Base-by-base conservation (phyloP, 208 protist species). In the Acanthamoeba royreba region DNA sequence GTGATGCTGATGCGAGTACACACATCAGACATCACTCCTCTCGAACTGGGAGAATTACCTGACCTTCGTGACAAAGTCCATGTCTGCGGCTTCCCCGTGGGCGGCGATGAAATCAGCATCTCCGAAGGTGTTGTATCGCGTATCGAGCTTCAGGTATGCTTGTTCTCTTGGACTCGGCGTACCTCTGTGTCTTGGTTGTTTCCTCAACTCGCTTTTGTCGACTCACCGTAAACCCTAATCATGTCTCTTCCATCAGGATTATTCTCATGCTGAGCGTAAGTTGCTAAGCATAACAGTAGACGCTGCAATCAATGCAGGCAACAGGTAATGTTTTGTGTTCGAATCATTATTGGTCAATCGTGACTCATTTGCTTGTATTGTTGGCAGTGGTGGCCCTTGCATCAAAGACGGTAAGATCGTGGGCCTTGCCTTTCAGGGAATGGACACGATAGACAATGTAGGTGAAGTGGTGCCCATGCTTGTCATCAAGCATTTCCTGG, bases 41-140 rank as follows among this genome's bases (percentile, higher is more conserved):
- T 69, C 5, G 90, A 87, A n/a, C 33, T 93, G 28, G 90, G 90
- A 5, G 72, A 87, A 25, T 38, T 93, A 11, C 90, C 90, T 13
- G 43, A 72, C 35, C 58, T 92, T 9, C 4, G 87, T 7, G 52
- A 72, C 55, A 72, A 92, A 45, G 58, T 92, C 15, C 72, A 49
- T 4, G 66, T 93, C 69, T 53, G 43, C 31, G 90, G 90, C 0
- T 93, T 93, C 38, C 90, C 90, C 33, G 49, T 93, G 3, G 90
- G 90, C n/a, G 90, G 90, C n/a, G 66, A 93, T 22, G 63, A 93
- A 72, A 46, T 93, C 63, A 40, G 47, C 42, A 93, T 93, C 43
- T 74, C 90, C n/a, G 90, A 93, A 13, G 90, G 90, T 40, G 90
- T 93, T 49, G 90, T 93, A 4, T 93, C 90, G 19, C 63, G 90